Conservation (phyloP, 2,329 filamentous ascomycete species). For the Cercospora sojina region DNA sequence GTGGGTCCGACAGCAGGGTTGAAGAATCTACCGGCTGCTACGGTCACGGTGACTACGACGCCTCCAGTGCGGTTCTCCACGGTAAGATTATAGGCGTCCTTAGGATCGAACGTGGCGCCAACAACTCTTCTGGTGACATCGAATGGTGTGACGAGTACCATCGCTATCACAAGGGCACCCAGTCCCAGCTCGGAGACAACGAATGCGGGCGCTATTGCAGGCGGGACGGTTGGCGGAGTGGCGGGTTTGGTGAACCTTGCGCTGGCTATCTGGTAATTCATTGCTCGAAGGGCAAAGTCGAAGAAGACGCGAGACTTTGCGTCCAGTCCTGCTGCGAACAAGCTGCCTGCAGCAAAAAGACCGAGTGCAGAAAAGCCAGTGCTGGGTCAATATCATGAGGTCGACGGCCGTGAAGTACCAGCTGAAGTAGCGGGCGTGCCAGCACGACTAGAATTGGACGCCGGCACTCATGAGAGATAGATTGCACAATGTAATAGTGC, state of each 20-base stretch:
- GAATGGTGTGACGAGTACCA: background rate
- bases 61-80: background rate
- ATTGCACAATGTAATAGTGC: background rate
- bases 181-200: background rate
- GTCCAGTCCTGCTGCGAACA: background rate
- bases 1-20: background rate
- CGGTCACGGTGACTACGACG: background rate
- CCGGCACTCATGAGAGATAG: background rate
- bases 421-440: background rate
- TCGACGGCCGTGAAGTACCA: background rate
- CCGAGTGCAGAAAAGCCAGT: background rate
- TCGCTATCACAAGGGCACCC: background rate
- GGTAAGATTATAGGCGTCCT: background rate
- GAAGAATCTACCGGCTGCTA: background rate
- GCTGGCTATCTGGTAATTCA: background rate
- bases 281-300: background rate
- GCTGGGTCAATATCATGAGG: background rate
- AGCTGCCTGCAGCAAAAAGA: background rate
- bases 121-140: background rate
- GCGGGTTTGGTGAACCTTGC: background rate
- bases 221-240: background rate
- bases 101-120: background rate
- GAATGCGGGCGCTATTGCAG: background rate
- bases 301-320: background rate
- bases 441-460: background rate